Evolutionary conservation across 2,329 filamentous ascomycete genomes (phyloP).

Genomic region (Exophiala oligosperma): DNA sequence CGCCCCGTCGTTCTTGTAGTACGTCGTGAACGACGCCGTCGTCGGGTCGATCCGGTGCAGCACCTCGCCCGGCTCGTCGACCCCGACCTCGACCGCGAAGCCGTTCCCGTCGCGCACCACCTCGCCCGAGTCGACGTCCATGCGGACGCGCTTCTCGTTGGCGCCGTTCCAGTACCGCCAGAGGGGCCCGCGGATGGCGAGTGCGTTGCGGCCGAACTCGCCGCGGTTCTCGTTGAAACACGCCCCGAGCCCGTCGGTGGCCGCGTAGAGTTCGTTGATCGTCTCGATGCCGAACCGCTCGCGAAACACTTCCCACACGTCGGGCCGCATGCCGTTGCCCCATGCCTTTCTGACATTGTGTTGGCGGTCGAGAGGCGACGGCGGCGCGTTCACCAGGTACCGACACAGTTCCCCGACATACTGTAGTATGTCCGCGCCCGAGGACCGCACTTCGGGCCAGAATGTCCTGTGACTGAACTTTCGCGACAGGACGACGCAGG

Average conservation of each 20-base stretch:
- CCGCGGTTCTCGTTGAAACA: conserved; percentile 62
- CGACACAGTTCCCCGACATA: conserved; percentile 52
- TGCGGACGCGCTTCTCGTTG: conserved; percentile 63
- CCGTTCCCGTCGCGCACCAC: conserved; percentile 67
- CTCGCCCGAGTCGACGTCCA: conserved; percentile 67
- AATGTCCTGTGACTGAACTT: conserved; percentile 32
- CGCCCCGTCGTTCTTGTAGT: conserved; percentile 72
- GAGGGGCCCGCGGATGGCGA: conserved; percentile 70
- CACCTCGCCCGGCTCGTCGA: conserved; percentile 71
- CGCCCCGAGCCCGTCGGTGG: conserved; percentile 68
- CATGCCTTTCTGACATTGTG: conserved; percentile 47
- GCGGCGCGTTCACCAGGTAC: conserved; percentile 48
- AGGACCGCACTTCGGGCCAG: conserved; percentile 33
- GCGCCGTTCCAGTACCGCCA: conserved; percentile 54
- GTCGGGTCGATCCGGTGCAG: conserved; percentile 60
- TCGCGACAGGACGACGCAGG: conserved; percentile 42
- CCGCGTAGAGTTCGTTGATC: conserved; percentile 75
- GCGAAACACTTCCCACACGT: conserved; percentile 51
- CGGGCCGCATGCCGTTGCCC: conserved; percentile 50
- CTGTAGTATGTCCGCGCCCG: conserved; percentile 59
- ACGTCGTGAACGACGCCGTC: conserved; percentile 67
- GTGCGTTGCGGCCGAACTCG: conserved; percentile 62
- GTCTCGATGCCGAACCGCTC: conserved; percentile 43
- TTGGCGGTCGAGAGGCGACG: conserved; percentile 44
- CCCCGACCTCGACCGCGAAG: conserved; percentile 62